phyloP scores from a whole-genome alignment of 441 rosid genomes.

The Corymbia calophylla region DNA sequence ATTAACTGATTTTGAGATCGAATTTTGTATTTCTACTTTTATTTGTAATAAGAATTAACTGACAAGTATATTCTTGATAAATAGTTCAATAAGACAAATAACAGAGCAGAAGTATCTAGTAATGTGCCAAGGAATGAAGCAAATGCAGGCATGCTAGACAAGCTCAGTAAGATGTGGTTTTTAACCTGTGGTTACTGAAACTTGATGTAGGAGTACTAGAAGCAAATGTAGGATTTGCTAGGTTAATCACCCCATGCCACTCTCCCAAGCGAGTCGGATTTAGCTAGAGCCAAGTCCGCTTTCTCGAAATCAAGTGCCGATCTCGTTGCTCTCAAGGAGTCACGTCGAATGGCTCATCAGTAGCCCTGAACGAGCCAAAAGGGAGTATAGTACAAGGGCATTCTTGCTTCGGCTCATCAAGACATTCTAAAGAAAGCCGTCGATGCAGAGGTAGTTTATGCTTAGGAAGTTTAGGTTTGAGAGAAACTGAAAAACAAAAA shows the following conservation, averaged over 20 bases:
- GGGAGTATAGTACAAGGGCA: constrained; percentile 72
- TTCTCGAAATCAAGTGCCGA: constrained; percentile 51
- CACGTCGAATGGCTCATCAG: constrained; percentile 48
- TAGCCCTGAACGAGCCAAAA: constrained; percentile 62
- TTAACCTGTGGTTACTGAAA: background rate
- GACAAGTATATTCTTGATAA: background rate
- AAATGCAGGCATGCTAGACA: background rate
- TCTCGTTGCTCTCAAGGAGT: constrained; percentile 31
- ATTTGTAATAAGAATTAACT: background rate
- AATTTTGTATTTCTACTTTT: background rate
- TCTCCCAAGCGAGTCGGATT: constrained; percentile 71
- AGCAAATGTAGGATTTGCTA: background rate
- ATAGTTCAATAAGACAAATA: background rate
- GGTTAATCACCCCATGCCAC: constrained; percentile 47
- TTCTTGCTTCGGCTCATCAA: constrained; percentile 43
- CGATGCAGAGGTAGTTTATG: background rate
- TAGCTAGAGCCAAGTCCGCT: constrained; percentile 65
- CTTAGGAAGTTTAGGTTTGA: background rate
- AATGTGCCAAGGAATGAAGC: background rate
- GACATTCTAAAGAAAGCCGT: constrained; percentile 16
- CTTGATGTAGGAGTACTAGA: background rate
- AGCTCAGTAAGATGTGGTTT: background rate
- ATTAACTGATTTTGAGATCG: background rate
- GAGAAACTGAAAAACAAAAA: no score
- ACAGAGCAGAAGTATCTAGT: background rate